Evolutionary conservation across 306 rosid species (phyloP).

Genomic region (apple (Malus domestica)): DNA sequence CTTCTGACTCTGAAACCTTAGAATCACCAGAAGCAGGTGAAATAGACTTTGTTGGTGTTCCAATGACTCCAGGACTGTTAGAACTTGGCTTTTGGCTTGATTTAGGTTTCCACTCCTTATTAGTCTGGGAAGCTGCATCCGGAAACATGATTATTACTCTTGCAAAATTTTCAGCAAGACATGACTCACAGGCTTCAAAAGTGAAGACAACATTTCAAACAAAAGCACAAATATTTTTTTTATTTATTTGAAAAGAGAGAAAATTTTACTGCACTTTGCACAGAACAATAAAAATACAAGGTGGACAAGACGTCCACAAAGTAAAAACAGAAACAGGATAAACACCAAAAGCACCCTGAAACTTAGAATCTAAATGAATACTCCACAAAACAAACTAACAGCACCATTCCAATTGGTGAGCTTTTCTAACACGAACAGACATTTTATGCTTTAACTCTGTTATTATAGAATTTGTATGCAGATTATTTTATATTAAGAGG

Average conservation of each 20-base stretch:
- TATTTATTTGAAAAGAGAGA: too few species aligned
- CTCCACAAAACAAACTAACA: not conserved
- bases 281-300: not conserved
- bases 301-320: not conserved
- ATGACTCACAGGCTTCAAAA: not conserved
- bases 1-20: conserved; percentile 42
- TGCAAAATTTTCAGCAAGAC: conserved; percentile 10
- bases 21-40: conserved; percentile 51
- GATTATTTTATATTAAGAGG: not conserved
- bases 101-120: conserved; percentile 95
- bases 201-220: conserved; percentile 3
- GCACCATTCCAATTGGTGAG: not conserved
- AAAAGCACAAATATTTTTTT: not conserved
- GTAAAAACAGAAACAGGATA: not conserved
- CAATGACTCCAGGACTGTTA: conserved; percentile 70
- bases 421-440: not conserved
- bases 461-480: not conserved
- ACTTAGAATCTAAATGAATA: too few species aligned
- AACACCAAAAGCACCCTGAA: too few species aligned
- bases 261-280: not conserved
- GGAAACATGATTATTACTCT: conserved; percentile 20
- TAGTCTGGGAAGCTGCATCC: conserved; percentile 76
- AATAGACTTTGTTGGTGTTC: conserved; percentile 59
- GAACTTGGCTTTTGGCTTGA: conserved; percentile 63
- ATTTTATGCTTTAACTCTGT: not conserved